Evolutionary conservation across 331 rosid genomes (phyloP), one percentile per base, ranked within the genome.

Genomic region (Quercus phellos): DNA sequence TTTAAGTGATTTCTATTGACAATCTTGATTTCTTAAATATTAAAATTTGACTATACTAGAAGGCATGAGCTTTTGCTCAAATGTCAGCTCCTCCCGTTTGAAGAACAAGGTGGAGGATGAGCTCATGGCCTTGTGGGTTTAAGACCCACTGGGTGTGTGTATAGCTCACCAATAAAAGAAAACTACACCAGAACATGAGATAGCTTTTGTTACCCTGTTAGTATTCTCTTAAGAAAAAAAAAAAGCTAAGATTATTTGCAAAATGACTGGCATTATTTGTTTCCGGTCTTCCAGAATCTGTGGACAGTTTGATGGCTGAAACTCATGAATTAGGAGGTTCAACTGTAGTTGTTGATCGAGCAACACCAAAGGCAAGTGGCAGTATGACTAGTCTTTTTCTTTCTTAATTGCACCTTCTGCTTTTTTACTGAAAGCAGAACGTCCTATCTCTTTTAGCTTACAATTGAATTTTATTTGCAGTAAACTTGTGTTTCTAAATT

Each of bases 281-380:
- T 77, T 74, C 59, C 7, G 51, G 55, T 74, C 19, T 80, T 93
- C 87, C 90, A 95, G 99, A 95, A 55, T 90, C 98, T 43, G 98
- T 93, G 55, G 99, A 95, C 72, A 90, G 19, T 83, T 85, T 95
- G 94, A 93, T 95, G 99, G 80, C 80, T 68, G 99, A 95, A 64
- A 90, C 93, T 70, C 99, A 95, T 83, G 96, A 93, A 68, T 79
- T 95, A 74, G 99, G 97, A 5, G 98, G 98, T 71, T 88, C 97
- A 73, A 58, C 88, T 69, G 89, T 95, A 70, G 99, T 95, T 83
- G 98, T 95, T 84, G 99, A 95, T 82, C 90, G 96, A 72, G 99
- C 99, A 13, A 95, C 98, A 42, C 98, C 98, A 30, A 95, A 95
- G 97, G 99, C 81, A 91, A 87, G 90, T 77, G 68, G 76, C 77